phyloP scores from a whole-genome alignment of 148 eudicot species.

The Fagopyrum esculentum region DNA sequence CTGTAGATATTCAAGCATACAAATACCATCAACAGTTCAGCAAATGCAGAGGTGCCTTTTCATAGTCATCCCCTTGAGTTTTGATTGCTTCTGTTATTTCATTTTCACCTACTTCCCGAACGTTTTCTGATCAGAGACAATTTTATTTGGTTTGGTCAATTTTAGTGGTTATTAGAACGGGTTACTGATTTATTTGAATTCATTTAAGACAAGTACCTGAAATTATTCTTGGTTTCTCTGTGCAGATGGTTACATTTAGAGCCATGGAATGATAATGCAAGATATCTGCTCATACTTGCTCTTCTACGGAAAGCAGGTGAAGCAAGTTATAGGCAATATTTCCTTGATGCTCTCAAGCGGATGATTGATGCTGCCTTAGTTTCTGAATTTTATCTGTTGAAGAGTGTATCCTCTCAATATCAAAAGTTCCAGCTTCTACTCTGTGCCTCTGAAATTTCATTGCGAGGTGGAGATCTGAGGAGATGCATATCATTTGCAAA shows the following conservation, averaged over 20 bases:
- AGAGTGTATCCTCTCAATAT: slow-evolving; percentile 31
- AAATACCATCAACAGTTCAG: slow-evolving; percentile 26
- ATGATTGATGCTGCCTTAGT: slow-evolving; percentile 49
- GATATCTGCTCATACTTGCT: slow-evolving; percentile 59
- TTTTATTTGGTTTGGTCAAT: background rate
- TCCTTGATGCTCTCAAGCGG: slow-evolving; percentile 48
- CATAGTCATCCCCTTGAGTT: background rate
- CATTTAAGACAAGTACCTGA: background rate
- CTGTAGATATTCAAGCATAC: slow-evolving; percentile 39
- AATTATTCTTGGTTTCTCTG: slow-evolving; percentile 5
- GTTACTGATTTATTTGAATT: background rate
- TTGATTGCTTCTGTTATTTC: background rate
- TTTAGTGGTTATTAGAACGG: background rate
- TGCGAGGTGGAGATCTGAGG: slow-evolving; percentile 47
- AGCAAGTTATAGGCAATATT: slow-evolving; percentile 55
- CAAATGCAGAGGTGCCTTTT: slow-evolving; percentile 60
- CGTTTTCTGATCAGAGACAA: background rate
- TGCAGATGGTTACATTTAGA: slow-evolving; percentile 78
- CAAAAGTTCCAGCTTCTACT: slow-evolving; percentile 76
- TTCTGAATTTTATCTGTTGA: slow-evolving; percentile 21
- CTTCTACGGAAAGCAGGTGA: slow-evolving; percentile 68
- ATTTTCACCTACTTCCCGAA: background rate
- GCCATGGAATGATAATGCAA: slow-evolving; percentile 80
- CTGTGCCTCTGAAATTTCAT: slow-evolving; percentile 70
- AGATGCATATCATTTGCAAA: slow-evolving; percentile 50